A percentile compares a stretch with the other conserved stretches of the same genome.
These are phyloP conservation scores for Leccinellum luteum DNA, from an alignment of 768 basidiomycete species.

Conservation along the genomic window DNA sequence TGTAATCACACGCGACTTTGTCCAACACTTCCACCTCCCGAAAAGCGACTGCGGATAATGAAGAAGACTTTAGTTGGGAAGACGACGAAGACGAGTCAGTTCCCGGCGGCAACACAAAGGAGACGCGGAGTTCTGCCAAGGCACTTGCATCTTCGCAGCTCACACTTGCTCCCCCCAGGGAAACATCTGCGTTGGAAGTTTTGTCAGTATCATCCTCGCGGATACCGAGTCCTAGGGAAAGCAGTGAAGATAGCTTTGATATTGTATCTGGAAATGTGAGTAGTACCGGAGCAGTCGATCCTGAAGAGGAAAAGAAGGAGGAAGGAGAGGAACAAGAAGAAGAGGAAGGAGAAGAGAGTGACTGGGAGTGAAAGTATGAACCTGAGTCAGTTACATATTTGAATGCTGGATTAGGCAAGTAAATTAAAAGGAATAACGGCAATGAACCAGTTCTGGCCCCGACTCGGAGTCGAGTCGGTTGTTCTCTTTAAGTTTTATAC, in stretches of 20 bases:
- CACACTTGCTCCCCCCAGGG: constrained; percentile 25
- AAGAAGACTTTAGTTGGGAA: constrained; percentile 93
- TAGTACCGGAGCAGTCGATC: constrained; percentile 34
- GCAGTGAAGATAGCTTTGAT: constrained; percentile 69
- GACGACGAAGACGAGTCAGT: constrained; percentile 79
- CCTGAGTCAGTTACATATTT: too few relatives aligned
- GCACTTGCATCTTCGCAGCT: constrained; percentile 22
- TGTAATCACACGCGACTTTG: not conserved
- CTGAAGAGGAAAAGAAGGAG: constrained; percentile 22
- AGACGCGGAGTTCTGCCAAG: not conserved
- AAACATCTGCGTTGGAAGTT: constrained; percentile 16
- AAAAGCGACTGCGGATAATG: constrained; percentile 60
- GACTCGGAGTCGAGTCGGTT: not conserved
- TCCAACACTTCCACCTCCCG: not conserved
- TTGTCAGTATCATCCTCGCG: constrained; percentile 32
- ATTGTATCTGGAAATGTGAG: constrained; percentile 56
- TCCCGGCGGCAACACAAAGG: constrained; percentile 15
- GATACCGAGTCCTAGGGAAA: constrained; percentile 46
- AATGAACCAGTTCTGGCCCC: not conserved
- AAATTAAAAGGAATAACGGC: constrained; percentile 11
- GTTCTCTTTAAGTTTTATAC: not conserved
- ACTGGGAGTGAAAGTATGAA: constrained; percentile 48
- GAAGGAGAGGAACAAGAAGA: constrained; percentile 30
- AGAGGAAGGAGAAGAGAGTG: constrained; percentile 33
- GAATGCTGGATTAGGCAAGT: constrained; percentile 4